phyloP scores from a whole-genome alignment of 177 flowering plant genomes.

The Tripterygium wilfordii region DNA sequence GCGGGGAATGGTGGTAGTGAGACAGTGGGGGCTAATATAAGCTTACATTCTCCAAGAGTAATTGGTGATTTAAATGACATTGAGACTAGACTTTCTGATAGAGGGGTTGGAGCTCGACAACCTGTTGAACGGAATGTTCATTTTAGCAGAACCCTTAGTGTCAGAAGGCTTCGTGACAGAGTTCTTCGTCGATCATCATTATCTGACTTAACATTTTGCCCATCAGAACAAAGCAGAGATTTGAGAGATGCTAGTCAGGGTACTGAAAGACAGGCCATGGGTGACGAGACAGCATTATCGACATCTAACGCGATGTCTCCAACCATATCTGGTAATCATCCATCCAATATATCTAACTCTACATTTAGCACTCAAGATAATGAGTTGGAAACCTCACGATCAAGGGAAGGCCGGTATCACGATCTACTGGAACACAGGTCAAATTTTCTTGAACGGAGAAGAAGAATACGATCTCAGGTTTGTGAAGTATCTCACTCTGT shows the following conservation, averaged over 20 bases:
- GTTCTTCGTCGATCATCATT: constrained; percentile 79
- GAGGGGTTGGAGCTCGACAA: constrained; percentile 57
- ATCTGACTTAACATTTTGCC: constrained; percentile 49
- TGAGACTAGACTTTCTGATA: constrained; percentile 38
- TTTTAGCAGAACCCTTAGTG: constrained; percentile 86
- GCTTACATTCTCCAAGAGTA: constrained; percentile 27
- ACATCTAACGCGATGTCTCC: constrained; percentile 24
- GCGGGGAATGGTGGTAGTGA: constrained; percentile 16
- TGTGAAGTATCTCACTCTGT: too few relatives aligned
- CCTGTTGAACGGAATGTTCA: constrained; percentile 69
- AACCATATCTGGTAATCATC: constrained; percentile 29
- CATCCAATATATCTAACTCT: constrained; percentile 27
- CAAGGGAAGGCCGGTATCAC: constrained; percentile 62
- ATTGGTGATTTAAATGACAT: constrained; percentile 26
- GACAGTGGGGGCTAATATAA: constrained; percentile 15
- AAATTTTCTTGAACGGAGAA: constrained; percentile 77
- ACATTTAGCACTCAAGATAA: constrained; percentile 33
- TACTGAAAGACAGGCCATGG: constrained; percentile 22
- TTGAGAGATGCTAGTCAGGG: constrained; percentile 29
- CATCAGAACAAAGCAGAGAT: constrained; percentile 49
- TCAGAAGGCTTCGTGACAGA: constrained; percentile 94
- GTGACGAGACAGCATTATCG: constrained; percentile 17
- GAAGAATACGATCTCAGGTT: constrained; percentile 97
- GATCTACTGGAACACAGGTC: constrained; percentile 72
- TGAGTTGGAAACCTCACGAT: constrained; percentile 42